Percentiles rank a stretch among this genome's conserved stretches.
These are phyloP conservation scores for Phytopythium litorale DNA, from an alignment of 352 stramenopile genomes.

Conservation along the genomic window DNA sequence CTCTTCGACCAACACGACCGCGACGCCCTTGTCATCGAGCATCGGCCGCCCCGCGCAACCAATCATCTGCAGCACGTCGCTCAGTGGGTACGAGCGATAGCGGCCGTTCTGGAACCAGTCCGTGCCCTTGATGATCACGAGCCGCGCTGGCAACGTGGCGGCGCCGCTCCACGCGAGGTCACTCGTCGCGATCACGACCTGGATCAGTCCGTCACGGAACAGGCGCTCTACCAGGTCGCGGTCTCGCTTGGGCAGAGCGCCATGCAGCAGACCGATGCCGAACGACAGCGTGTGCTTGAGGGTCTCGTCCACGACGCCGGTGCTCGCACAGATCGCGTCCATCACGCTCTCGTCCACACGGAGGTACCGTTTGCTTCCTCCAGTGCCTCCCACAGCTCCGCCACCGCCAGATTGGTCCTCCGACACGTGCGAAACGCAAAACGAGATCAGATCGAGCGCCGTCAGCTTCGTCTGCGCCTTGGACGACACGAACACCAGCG, in stretches of 20 bases:
- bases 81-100: constrained; percentile 98
- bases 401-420: constrained; percentile 36
- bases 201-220: constrained; percentile 96
- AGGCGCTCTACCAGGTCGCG: constrained; percentile 96
- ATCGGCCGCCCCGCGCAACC: constrained; percentile 94
- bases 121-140: constrained; percentile 99
- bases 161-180: constrained; percentile 87
- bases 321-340: constrained; percentile 83
- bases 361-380: constrained; percentile 93
- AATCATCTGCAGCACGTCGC: constrained; percentile 99
- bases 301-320: constrained; percentile 84
- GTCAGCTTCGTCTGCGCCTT: constrained; percentile 97
- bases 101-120: constrained; percentile 94
- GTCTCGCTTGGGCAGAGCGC: constrained; percentile 84
- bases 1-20: constrained; percentile 96
- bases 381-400: constrained; percentile 29
- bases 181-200: constrained; percentile 92
- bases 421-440: constrained; percentile 60
- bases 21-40: constrained; percentile 94
- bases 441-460: constrained; percentile 96
- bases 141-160: constrained; percentile 96
- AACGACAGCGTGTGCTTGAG: constrained; percentile 96
- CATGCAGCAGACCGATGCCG: constrained; percentile 98
- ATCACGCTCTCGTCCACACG: constrained; percentile 89
- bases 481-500: constrained; percentile 98